Evolutionary conservation across 2,329 filamentous ascomycete genomes (phyloP), one percentile per base, ranked within the genome.

Genomic region (Cercospora citrullina): DNA sequence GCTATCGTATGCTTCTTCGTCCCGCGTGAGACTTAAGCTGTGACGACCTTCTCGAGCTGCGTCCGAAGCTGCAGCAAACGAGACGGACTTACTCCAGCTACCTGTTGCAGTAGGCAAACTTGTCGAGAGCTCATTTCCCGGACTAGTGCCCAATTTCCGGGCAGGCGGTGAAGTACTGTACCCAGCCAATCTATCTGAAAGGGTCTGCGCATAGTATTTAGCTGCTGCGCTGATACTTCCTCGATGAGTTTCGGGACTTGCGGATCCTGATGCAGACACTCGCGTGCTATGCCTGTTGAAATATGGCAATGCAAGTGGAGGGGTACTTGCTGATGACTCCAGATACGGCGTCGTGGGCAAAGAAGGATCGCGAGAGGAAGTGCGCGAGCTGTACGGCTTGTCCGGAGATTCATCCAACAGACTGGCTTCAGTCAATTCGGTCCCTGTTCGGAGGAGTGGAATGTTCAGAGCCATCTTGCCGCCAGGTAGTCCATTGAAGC

Each of bases 51-150:
- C 75, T 65, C 63, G 76, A 55, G 68, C 72, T 28, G 68, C 66
- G 31, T 72, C 73, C 14, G 80, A 80, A 33, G 78, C 81, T 0
- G 75, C 73, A 6, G 75, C 74, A 26, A 78, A 78, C 1, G 76
- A 77, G 3, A 78, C 76, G 5, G 75, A 74, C 63, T 78, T 81
- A 30, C 80, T 82, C 82, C 82, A 84, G 16, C 82, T 84, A 18
- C 83, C 80, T n/a, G 78, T 78, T 16, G 67, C 60, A 23, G 68
- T 68, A 14, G 75, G 72, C 9, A 77, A 61, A 60, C 75, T 76
- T 1, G 72, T 71, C 4, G 76, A 76, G 1, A 76, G 67, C 63
- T 77, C 74, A 51, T 75, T 75, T 28, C 68, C 70, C 1, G 76
- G 75, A 63, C 76, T 77, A 2, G 57, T 72, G 39, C 72, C 70